phyloP scores from a whole-genome alignment of 371 early-diverging fungal genomes.

The Catenaria anguillulae region DNA sequence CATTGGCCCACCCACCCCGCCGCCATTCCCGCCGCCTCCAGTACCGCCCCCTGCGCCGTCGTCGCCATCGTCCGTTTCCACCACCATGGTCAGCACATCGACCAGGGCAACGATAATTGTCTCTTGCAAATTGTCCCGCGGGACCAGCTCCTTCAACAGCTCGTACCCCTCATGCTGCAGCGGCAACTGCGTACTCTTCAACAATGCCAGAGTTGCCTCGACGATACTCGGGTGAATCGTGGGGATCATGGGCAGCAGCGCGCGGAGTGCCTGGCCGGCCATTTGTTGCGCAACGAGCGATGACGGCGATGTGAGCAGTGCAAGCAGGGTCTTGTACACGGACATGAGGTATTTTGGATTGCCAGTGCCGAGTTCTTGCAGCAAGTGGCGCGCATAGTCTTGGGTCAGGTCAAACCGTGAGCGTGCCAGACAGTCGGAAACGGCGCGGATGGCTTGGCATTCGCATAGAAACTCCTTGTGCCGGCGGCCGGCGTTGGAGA shows the following conservation, averaged over 20 bases:
- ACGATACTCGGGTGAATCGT: constrained; percentile 27
- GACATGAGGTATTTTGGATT: constrained; percentile 37
- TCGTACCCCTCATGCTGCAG: constrained; percentile 42
- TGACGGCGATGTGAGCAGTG: constrained; percentile 25
- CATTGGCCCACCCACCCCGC: neutral
- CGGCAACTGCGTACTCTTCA: constrained; percentile 30
- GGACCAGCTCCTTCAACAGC: constrained; percentile 25
- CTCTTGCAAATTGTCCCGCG: constrained; percentile 27
- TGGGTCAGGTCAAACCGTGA: constrained; percentile 29
- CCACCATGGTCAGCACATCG: constrained; percentile 17
- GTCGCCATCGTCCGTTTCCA: constrained; percentile 22
- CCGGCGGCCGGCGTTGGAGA: constrained; percentile 30
- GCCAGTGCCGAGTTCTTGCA: constrained; percentile 31
- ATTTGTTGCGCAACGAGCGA: constrained; percentile 30
- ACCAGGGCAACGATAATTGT: constrained; percentile 25
- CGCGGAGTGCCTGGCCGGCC: constrained; percentile 33
- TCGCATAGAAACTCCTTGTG: constrained; percentile 44
- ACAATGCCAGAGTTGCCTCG: constrained; percentile 24
- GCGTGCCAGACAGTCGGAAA: constrained; percentile 32
- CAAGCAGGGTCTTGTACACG: constrained; percentile 33
- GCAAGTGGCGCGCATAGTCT: constrained; percentile 28
- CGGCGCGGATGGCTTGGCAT: constrained; percentile 28
- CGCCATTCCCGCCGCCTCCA: no score
- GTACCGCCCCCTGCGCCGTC: neutral
- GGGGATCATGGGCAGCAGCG: constrained; percentile 31